These are phyloP conservation scores for Lecanosticta acicola DNA, from an alignment of 2,329 filamentous ascomycete genomes.

Conservation along the genomic window DNA sequence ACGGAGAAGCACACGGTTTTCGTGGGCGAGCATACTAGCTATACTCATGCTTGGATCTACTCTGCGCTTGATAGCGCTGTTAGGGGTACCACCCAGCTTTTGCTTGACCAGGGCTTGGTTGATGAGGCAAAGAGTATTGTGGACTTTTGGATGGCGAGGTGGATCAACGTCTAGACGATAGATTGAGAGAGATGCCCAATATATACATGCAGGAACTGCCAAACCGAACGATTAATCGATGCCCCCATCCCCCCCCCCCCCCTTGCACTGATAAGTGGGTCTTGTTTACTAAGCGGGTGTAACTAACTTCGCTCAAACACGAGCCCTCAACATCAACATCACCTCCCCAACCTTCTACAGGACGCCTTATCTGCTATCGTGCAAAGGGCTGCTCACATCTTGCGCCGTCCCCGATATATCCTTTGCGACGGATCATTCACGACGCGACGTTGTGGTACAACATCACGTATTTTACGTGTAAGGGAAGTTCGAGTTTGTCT, in stretches of 20 bases:
- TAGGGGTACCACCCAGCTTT: slow-evolving; percentile 57
- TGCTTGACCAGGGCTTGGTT: slow-evolving; percentile 60
- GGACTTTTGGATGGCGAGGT: slow-evolving; percentile 63
- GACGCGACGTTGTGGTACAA: too few relatives aligned
- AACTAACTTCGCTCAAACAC: neutral
- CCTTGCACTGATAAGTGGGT: neutral
- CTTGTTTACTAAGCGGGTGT: neutral
- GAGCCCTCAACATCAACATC: neutral
- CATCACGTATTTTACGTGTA: too few relatives aligned
- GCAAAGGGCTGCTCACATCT: neutral
- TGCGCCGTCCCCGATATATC: too few relatives aligned
- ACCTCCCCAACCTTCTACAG: neutral
- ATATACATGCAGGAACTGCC: too few relatives aligned
- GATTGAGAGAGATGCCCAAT: neutral
- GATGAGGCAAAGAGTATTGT: slow-evolving; percentile 63
- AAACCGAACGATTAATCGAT: too few relatives aligned
- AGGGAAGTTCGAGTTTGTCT: too few relatives aligned
- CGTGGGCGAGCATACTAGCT: slow-evolving; percentile 58
- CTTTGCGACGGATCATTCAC: too few relatives aligned
- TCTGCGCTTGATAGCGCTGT: slow-evolving; percentile 63
- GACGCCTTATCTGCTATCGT: neutral
- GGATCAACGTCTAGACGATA: slow-evolving; percentile 47
- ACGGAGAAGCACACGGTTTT: slow-evolving; percentile 66
- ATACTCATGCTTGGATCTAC: slow-evolving; percentile 67
- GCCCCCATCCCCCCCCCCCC: too few relatives aligned